These are phyloP conservation scores for Annulohypoxylon stygium DNA, from an alignment of 495 filamentous ascomycete species.

Conservation along the genomic window DNA sequence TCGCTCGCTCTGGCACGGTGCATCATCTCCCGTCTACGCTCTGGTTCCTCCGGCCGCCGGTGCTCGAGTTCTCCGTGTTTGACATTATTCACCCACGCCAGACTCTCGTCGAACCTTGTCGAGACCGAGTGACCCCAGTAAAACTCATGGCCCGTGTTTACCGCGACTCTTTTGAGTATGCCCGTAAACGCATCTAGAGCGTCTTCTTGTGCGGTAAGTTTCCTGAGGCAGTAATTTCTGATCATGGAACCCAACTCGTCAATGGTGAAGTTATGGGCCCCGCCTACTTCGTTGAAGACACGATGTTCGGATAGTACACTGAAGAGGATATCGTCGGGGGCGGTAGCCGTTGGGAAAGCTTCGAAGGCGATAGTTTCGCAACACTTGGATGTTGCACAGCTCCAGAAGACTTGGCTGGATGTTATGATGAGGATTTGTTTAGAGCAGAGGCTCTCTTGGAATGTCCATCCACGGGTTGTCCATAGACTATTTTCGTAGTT, in stretches of 20 bases:
- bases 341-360: slow-evolving; percentile 24
- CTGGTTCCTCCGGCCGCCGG: not conserved
- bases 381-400: slow-evolving; percentile 33
- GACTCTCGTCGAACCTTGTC: slow-evolving; percentile 25
- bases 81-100: slow-evolving; percentile 28
- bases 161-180: slow-evolving; percentile 15
- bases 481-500: slow-evolving; percentile 43
- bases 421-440: slow-evolving; percentile 52
- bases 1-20: slow-evolving; percentile 22
- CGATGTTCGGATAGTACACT: slow-evolving; percentile 27
- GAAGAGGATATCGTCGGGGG: slow-evolving; percentile 20
- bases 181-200: slow-evolving; percentile 39
- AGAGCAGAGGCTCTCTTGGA: slow-evolving; percentile 56
- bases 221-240: slow-evolving; percentile 18
- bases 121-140: slow-evolving; percentile 38
- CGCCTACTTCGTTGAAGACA: slow-evolving; percentile 35
- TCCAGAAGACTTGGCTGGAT: slow-evolving; percentile 50
- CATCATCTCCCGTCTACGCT: slow-evolving; percentile 8
- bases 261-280: slow-evolving; percentile 30
- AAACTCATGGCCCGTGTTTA: slow-evolving; percentile 37
- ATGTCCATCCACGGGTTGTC: slow-evolving; percentile 58
- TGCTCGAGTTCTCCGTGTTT: slow-evolving; percentile 14
- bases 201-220: slow-evolving; percentile 23
- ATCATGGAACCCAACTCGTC: slow-evolving; percentile 25
- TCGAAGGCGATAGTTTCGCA: slow-evolving; percentile 41